Evolutionary conservation across 2,329 filamentous ascomycete species (phyloP).

Genomic region (Aureobasidium sp.): DNA sequence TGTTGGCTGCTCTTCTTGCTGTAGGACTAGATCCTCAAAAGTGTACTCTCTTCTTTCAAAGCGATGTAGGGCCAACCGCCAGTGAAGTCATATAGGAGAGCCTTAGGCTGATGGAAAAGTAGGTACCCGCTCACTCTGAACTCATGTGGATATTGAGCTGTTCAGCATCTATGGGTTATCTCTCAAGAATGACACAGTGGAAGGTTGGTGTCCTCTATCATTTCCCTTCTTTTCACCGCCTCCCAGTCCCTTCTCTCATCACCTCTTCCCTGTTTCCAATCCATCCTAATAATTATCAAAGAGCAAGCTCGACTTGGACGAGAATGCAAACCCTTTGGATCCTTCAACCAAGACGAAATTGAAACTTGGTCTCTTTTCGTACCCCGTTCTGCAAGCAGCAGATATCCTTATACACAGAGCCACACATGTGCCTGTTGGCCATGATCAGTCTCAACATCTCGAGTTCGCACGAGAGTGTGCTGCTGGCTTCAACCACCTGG

Average conservation of each 20-base stretch:
- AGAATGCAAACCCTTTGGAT: constrained; percentile 53
- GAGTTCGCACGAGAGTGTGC: constrained; percentile 86
- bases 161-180: constrained; percentile 81
- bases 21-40: constrained; percentile 74
- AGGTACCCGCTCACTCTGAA: constrained; percentile 75
- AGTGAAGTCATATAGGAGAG: background rate
- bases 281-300: background rate
- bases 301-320: constrained; percentile 65
- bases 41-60: constrained; percentile 77
- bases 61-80: constrained; percentile 45
- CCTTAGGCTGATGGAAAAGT: constrained; percentile 8
- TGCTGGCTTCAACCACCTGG: constrained; percentile 75
- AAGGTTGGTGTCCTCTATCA: constrained; percentile 57
- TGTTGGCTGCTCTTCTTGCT: constrained; percentile 72
- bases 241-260: background rate
- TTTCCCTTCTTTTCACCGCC: background rate
- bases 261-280: constrained; percentile 16
- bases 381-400: constrained; percentile 64
- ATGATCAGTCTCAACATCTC: constrained; percentile 88
- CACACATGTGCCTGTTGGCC: constrained; percentile 93
- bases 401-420: constrained; percentile 59
- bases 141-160: constrained; percentile 97
- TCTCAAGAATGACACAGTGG: constrained; percentile 99
- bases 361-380: constrained; percentile 88
- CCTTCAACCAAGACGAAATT: constrained; percentile 47